Percentiles rank a stretch among this genome's conserved stretches.
phyloP scores from a whole-genome alignment of 2,329 filamentous ascomycete genomes.

The Exutisphaerella laricina region DNA sequence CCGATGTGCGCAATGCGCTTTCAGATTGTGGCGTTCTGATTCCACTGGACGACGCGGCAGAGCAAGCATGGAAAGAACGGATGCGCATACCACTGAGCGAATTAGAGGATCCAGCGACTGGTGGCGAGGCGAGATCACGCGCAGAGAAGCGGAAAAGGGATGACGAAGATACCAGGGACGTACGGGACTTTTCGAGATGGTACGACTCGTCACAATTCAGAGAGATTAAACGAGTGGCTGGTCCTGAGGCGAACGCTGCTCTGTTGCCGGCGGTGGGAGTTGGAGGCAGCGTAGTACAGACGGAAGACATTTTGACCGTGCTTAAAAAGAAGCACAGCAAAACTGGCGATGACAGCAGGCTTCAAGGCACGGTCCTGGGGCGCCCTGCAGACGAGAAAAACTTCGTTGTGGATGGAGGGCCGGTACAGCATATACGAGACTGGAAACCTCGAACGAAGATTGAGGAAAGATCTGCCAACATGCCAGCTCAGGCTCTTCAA shows the following conservation, averaged over 20 bases:
- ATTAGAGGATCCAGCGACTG: conserved; percentile 36
- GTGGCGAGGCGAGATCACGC: conserved; percentile 22
- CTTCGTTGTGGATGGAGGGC: conserved; percentile 72
- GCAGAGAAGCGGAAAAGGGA: conserved; percentile 44
- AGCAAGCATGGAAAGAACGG: conserved; percentile 60
- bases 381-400: conserved; percentile 64
- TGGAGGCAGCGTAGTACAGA: conserved; percentile 36
- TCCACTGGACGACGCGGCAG: conserved; percentile 60
- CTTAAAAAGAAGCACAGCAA: conserved; percentile 92
- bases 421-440: conserved; percentile 59
- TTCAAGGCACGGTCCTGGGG: conserved; percentile 77
- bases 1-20: conserved; percentile 80
- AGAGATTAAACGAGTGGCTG: conserved; percentile 76
- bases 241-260: conserved; percentile 48
- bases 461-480: conserved; percentile 15
- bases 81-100: conserved; percentile 42
- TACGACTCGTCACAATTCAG: conserved; percentile 65
- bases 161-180: conserved; percentile 70
- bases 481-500: neutral
- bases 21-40: conserved; percentile 71
- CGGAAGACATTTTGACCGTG: conserved; percentile 47
- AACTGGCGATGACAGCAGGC: conserved; percentile 72
- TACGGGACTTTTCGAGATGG: conserved; percentile 76
- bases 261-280: conserved; percentile 39
- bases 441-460: conserved; percentile 47